Evolutionary conservation across 257 asterid genomes (phyloP).

Genomic region (Gardenia jasminoides): DNA sequence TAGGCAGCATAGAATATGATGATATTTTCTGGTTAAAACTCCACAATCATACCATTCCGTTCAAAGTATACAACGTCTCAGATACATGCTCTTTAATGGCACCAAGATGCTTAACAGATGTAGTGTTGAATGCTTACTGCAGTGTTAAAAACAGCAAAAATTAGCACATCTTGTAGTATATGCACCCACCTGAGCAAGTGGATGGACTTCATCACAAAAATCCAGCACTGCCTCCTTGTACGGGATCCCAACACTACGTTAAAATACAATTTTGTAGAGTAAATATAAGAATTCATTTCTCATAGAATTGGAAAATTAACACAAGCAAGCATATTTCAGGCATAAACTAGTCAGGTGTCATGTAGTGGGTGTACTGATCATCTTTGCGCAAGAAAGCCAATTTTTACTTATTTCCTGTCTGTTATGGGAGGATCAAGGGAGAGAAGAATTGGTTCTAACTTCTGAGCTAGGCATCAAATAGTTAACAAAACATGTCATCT

Average conservation of each 20-base stretch:
- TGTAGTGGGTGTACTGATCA: no score
- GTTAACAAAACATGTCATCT: not conserved
- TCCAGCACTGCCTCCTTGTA: constrained; percentile 62
- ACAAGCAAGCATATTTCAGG: not conserved
- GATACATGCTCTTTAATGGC: not conserved
- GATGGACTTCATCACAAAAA: constrained; percentile 65
- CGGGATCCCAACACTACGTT: constrained; percentile 62
- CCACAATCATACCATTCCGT: not conserved
- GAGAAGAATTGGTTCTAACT: not conserved
- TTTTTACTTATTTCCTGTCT: not conserved
- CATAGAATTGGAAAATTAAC: not conserved
- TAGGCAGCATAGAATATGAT: not conserved
- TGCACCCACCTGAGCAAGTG: constrained; percentile 55
- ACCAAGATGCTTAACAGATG: not conserved
- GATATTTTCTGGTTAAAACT: not conserved
- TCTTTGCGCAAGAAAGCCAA: not conserved
- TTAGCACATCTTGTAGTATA: not conserved
- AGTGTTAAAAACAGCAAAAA: not conserved
- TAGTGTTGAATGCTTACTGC: not conserved
- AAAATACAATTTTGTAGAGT: constrained; percentile 2
- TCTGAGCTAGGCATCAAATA: not conserved
- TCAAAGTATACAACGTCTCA: not conserved
- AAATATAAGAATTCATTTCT: not conserved
- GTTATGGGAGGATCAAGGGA: not conserved
- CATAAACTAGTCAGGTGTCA: not conserved